Conservation (phyloP, 176 grass and related monocot genomes). For the Cenchrus americanus region DNA sequence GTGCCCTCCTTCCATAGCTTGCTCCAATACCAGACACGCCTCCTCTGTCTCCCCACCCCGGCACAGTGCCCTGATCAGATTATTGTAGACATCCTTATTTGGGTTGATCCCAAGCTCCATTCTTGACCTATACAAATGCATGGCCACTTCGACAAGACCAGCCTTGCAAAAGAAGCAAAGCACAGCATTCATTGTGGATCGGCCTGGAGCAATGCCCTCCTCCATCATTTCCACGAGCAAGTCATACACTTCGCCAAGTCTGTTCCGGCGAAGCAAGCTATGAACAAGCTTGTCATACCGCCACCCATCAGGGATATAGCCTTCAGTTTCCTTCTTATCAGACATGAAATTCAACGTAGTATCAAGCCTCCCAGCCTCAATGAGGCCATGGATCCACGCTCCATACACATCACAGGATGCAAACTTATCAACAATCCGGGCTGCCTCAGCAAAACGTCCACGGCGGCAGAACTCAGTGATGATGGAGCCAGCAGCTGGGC, state of each 20-base stretch:
- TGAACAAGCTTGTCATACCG: conserved; percentile 62
- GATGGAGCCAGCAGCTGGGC: conserved; percentile 49
- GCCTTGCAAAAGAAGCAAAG: conserved; percentile 99
- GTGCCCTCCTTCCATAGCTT: conserved; percentile 63
- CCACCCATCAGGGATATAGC: conserved; percentile 61
- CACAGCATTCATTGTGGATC: conserved; percentile 67
- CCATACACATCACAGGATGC: conserved; percentile 64
- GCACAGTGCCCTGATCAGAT: conserved; percentile 76
- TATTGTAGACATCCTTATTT: conserved; percentile 60
- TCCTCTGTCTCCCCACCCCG: conserved; percentile 55
- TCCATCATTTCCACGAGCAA: conserved; percentile 95
- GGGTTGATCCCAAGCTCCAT: conserved; percentile 83
- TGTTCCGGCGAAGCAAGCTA: conserved; percentile 60
- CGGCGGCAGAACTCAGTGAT: conserved; percentile 54
- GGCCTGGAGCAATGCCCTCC: conserved; percentile 77
- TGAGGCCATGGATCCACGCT: conserved; percentile 63
- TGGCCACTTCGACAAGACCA: conserved; percentile 85
- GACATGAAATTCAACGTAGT: conserved; percentile 66
- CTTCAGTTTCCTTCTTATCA: conserved; percentile 73
- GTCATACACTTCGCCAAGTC: conserved; percentile 70
- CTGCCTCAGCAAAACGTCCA: conserved; percentile 49
- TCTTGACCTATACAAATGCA: conserved; percentile 71
- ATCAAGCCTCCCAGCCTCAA: conserved; percentile 56
- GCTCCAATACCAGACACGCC: conserved; percentile 69
- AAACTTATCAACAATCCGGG: conserved; percentile 66